phyloP scores from a whole-genome alignment of 371 early-diverging fungal species.

The Apophysomyces trapeziformis region DNA sequence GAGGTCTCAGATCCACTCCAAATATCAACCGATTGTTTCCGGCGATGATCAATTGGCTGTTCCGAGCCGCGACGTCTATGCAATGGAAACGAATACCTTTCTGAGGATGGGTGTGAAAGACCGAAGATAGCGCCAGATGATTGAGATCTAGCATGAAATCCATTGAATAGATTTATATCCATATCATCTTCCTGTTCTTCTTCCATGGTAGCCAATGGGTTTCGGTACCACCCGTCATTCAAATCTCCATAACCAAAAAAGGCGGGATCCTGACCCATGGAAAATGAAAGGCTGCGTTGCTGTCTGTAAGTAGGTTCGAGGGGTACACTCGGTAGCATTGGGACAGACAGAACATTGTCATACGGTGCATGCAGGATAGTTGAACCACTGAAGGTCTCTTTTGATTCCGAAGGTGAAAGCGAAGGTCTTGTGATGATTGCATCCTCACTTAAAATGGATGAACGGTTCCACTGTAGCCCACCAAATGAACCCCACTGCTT shows the following conservation, averaged over 20 bases:
- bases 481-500: conserved; percentile 48
- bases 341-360: conserved; percentile 38
- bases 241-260: conserved; percentile 51
- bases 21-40: conserved; percentile 29
- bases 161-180: conserved; percentile 13
- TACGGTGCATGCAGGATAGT: conserved; percentile 10
- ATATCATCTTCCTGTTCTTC: conserved; percentile 17
- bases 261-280: conserved; percentile 52
- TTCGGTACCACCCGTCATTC: conserved; percentile 23
- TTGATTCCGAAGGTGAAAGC: conserved; percentile 2
- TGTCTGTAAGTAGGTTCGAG: conserved; percentile 49
- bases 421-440: conserved; percentile 11
- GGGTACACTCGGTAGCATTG: conserved; percentile 49
- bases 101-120: background rate
- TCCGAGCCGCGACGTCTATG: conserved; percentile 37
- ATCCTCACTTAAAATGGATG: conserved; percentile 43
- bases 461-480: conserved; percentile 45
- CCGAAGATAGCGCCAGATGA: conserved; percentile 15
- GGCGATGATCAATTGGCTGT: conserved; percentile 23
- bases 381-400: background rate
- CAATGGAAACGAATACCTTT: background rate
- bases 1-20: conserved; percentile 1
- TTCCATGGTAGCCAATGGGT: conserved; percentile 9
- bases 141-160: conserved; percentile 12
- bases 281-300: conserved; percentile 55